Percentiles rank a stretch among this genome's conserved stretches.
Evolutionary conservation across 805 yeast species (phyloP).

Genomic region (Candida tallmaniae): DNA sequence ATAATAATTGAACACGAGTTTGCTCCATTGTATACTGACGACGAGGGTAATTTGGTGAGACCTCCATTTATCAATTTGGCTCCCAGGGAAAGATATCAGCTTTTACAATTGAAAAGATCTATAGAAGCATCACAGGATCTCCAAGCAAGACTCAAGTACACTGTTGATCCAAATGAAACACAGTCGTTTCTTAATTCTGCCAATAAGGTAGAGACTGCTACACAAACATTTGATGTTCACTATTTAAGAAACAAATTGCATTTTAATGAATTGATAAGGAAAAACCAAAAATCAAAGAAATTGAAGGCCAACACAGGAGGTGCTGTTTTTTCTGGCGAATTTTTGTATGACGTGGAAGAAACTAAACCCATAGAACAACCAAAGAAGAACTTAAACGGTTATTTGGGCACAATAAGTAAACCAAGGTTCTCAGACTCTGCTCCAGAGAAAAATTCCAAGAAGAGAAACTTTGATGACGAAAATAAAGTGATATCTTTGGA

Average conservation of each 20-base stretch:
- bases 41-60: slow-evolving; percentile 34
- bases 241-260: slow-evolving; percentile 25
- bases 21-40: slow-evolving; percentile 33
- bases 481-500: slow-evolving; percentile 19
- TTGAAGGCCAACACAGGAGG: slow-evolving; percentile 17
- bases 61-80: slow-evolving; percentile 43
- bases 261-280: slow-evolving; percentile 18
- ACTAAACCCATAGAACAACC: slow-evolving; percentile 6
- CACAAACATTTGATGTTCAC: slow-evolving; percentile 35
- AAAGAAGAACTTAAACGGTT: slow-evolving; percentile 22
- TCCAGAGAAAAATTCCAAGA: slow-evolving; percentile 5
- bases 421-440: slow-evolving; percentile 23
- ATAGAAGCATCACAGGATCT: slow-evolving; percentile 32
- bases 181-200: slow-evolving; percentile 1
- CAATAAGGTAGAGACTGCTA: slow-evolving; percentile 35
- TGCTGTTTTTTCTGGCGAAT: slow-evolving; percentile 33
- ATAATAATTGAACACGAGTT: slow-evolving; percentile 26
- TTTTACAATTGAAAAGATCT: slow-evolving; percentile 35
- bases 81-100: slow-evolving; percentile 39
- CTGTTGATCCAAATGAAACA: slow-evolving; percentile 40
- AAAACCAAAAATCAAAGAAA: slow-evolving; percentile 8
- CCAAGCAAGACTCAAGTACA: slow-evolving; percentile 31
- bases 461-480: slow-evolving; percentile 6
- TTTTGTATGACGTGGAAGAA: slow-evolving; percentile 27
- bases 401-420: slow-evolving; percentile 28